Percentiles rank a stretch among this genome's conserved stretches.
These are phyloP conservation scores for Penicillium odoratum DNA, from an alignment of 495 filamentous ascomycete species.

Conservation along the genomic window DNA sequence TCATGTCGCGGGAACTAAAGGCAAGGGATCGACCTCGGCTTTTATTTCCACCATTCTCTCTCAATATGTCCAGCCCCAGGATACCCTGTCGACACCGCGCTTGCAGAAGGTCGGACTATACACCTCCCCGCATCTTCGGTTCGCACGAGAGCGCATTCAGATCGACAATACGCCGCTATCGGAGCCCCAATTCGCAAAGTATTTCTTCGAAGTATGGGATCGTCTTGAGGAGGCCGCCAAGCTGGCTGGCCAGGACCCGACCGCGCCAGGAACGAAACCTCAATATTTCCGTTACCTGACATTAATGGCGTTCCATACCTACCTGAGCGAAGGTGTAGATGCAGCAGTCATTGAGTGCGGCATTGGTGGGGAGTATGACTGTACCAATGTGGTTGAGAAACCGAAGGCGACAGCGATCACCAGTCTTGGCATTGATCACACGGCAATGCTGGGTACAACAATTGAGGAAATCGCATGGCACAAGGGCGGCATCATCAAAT, in stretches of 20 bases:
- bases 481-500: conserved; percentile 90
- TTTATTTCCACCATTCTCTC: conserved; percentile 59
- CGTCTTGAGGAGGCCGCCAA: conserved; percentile 58
- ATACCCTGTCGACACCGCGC: conserved; percentile 28
- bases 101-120: conserved; percentile 73
- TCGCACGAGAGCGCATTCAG: conserved; percentile 84
- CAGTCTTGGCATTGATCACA: conserved; percentile 89
- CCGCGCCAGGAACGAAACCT: conserved; percentile 60
- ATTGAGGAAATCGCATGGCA: conserved; percentile 96
- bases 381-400: conserved; percentile 81
- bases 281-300: conserved; percentile 91
- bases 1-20: conserved; percentile 91
- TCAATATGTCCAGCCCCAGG: conserved; percentile 52
- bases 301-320: conserved; percentile 86
- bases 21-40: conserved; percentile 67
- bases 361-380: conserved; percentile 90
- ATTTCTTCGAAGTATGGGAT: conserved; percentile 92
- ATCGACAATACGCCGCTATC: conserved; percentile 77
- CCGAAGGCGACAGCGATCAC: conserved; percentile 77
- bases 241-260: conserved; percentile 47
- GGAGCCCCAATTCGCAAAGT: conserved; percentile 72
- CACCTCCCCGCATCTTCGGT: conserved; percentile 85
- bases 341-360: conserved; percentile 89
- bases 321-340: conserved; percentile 76
- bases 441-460: conserved; percentile 73